Evolutionary conservation across 2,329 filamentous ascomycete genomes (phyloP), one percentile per base, ranked within the genome.

Genomic region (Phialophora macrospora): DNA sequence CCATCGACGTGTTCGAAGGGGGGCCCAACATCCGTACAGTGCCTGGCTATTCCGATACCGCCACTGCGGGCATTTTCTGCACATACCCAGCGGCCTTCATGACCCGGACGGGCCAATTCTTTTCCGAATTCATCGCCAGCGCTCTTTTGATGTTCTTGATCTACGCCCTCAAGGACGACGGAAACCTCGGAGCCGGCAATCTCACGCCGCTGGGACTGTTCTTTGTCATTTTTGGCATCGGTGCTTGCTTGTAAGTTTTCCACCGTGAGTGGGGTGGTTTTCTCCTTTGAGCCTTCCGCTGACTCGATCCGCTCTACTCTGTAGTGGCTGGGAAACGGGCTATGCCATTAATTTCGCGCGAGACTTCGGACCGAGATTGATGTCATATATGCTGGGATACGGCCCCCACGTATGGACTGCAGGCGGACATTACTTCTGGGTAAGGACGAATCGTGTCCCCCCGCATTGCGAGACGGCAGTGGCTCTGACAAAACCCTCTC

Each of bases 341-440:
- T 92, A 90, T 77, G 89, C 89, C 12, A 90, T 92, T 70, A 92
- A 92, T 72, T 76, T 90, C 48, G 89, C 88, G 32, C 83, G 90
- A 76, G 90, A 92, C 70, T 90, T 92, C 73, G 88, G 88, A 0
- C 89, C 89, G 7, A 80, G 90, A 14, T 76, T 91, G 55, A 84
- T 90, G 69, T 84, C 85, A 0, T 90, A 87, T 73, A 84, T 88
- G 73, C 71, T 91, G 56, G 90, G 90, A 2, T 92, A 92, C 73
- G 88, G 88, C 0, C 75, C 74, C 48, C 83, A 88, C 54, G 89
- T 91, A 0, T 92, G 88, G 86, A 82, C 81, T 8, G 85, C 87
- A 1, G 88, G 88, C 1, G 82, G 81, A 9, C 90, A 91, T 73
- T 92, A 91, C 73, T 71, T 71, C 60, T 72, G 70, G 70, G 68